Base-by-base conservation (phyloP, 1,284 basidiomycete species). In the Ustilago xerochloae region DNA sequence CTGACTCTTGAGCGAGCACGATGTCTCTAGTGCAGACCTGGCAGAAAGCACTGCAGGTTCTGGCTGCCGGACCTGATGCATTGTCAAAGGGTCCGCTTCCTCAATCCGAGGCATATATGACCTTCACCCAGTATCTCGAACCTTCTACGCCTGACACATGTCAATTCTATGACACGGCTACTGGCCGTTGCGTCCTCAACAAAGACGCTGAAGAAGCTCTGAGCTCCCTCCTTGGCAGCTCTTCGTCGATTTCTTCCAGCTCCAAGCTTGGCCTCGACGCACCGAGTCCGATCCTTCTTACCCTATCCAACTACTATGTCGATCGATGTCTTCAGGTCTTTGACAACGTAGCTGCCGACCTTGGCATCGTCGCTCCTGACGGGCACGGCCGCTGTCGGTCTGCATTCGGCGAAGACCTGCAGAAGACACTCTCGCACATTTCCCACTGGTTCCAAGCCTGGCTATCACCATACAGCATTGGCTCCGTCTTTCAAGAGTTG, bases 11-110 rank as follows among this genome's bases (percentile, higher is more conserved):
- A n/a, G n/a, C 18, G 9, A 18, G 6, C 12, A 24, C 29, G 13
- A 70, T 70, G 67, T 70, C 62, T 28, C 57, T 64, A 15, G 51
- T 49, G 5, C 43, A 52, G n/a, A 39, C 24, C 16, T 70, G 67
- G 67, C 29, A 64, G 45, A 61, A 61, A n/a, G 67, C 62, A 2
- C 26, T 64, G 28, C 50, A 57, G 7, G 56, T 48, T 28, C 46
- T 70, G 38, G 24, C 49, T 10, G 32, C n/a, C 16, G 35, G 28
- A 12, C 29, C 22, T 28, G 35, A 22, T 12, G 20, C 9, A 13
- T 12, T 22, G 2, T 4, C 36, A 24, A 6, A 49, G 3, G 20
- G 15, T 32, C 52, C 30, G 28, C 51, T 55, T 22, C 55, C 50
- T 29, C 54, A 58, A 4, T 30, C 46, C 12, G 46, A 53, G n/a